These are phyloP conservation scores for Teunomyces gatunensis DNA, from an alignment of 805 yeast species.

Conservation along the genomic window DNA sequence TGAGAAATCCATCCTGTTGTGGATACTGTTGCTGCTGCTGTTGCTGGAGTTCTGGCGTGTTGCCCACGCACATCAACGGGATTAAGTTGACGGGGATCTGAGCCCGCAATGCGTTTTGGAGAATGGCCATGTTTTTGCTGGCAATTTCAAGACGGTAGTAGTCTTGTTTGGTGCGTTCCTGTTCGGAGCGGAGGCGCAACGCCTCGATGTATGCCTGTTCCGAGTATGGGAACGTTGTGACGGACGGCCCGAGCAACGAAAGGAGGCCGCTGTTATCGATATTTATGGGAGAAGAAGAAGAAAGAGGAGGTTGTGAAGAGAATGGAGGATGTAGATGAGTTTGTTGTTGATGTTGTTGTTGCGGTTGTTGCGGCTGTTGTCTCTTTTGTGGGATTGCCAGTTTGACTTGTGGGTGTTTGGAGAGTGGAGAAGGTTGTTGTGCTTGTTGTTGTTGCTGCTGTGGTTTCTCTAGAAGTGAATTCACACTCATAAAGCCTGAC, in stretches of 20 bases:
- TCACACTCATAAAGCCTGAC: not conserved
- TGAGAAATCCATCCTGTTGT: constrained; percentile 5
- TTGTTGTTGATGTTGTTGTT: not conserved
- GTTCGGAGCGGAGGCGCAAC: constrained; percentile 60
- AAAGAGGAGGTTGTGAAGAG: too few species aligned
- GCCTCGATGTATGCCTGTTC: constrained; percentile 60
- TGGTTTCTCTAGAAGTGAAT: constrained; percentile 3
- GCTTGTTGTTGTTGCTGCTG: not conserved
- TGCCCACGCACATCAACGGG: constrained; percentile 51
- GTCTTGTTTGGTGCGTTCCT: constrained; percentile 81
- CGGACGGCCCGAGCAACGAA: constrained; percentile 51
- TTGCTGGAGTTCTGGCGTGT: constrained; percentile 6
- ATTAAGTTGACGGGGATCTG: constrained; percentile 65
- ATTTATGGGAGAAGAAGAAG: not conserved
- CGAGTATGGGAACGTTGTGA: constrained; percentile 52
- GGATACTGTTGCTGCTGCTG: not conserved
- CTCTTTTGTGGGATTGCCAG: not conserved
- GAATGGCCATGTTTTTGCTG: constrained; percentile 56
- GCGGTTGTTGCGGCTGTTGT: not conserved
- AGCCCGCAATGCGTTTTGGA: constrained; percentile 57
- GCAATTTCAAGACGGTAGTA: constrained; percentile 64
- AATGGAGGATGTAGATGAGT: too few species aligned
- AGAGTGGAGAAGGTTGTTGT: not conserved
- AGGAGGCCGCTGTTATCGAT: constrained; percentile 19
- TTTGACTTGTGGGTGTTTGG: too few species aligned